phyloP scores from a whole-genome alignment of 129 eudicot genomes.

The Gnaphalium uliginosum region DNA sequence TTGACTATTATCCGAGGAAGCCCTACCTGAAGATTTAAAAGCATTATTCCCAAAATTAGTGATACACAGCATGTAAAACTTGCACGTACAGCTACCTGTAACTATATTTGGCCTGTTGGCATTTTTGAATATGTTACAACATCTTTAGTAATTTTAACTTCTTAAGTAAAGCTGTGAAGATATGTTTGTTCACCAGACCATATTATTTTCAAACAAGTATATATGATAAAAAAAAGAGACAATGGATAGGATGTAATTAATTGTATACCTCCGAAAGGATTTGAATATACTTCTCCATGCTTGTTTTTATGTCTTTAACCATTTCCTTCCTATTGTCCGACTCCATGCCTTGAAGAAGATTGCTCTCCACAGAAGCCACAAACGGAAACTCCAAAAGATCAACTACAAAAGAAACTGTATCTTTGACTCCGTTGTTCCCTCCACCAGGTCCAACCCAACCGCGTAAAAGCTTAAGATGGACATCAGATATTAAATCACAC shows the following conservation, averaged over 20 bases:
- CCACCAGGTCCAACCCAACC: constrained; percentile 95
- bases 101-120: neutral
- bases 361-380: constrained; percentile 84
- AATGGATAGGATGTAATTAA: neutral
- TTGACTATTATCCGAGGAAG: constrained; percentile 59
- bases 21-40: constrained; percentile 53
- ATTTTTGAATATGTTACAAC: neutral
- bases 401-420: constrained; percentile 65
- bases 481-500: constrained; percentile 63
- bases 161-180: too few species aligned
- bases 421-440: constrained; percentile 72
- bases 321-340: constrained; percentile 85
- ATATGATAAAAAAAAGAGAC: neutral
- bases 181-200: neutral
- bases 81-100: neutral
- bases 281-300: constrained; percentile 72
- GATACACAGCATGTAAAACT: neutral
- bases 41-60: neutral
- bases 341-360: constrained; percentile 68
- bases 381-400: constrained; percentile 84
- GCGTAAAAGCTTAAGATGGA: constrained; percentile 63
- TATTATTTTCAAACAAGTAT: neutral
- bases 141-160: too few species aligned
- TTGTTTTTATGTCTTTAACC: constrained; percentile 72
- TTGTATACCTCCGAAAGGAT: constrained; percentile 71